A percentile compares a stretch with the other conserved stretches of the same genome.
These are phyloP conservation scores for Gracilaria gracilis DNA, from an alignment of 23 red algal genomes.

Conservation along the genomic window DNA sequence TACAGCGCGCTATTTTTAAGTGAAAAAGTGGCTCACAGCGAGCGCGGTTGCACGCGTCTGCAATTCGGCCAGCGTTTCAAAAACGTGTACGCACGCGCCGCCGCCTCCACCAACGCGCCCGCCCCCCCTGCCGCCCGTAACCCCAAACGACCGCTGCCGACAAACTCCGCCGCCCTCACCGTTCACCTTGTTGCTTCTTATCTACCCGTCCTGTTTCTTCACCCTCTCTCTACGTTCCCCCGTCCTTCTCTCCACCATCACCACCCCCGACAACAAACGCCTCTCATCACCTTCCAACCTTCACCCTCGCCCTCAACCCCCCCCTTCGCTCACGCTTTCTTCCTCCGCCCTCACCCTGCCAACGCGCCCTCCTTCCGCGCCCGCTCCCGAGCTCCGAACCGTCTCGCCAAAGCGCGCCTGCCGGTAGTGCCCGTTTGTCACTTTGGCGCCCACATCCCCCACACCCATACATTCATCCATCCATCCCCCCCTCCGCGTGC, in stretches of 20 bases:
- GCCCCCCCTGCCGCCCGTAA: not conserved
- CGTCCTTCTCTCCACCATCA: no score
- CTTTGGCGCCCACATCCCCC: not conserved
- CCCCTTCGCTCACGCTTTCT: no score
- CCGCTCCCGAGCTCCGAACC: not conserved
- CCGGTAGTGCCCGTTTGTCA: not conserved
- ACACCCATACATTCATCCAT: not conserved
- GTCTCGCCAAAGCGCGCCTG: no score
- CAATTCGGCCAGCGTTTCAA: conserved; percentile 26
- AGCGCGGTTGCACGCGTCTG: not conserved
- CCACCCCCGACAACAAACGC: no score
- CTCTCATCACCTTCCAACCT: no score
- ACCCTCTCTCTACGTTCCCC: not conserved
- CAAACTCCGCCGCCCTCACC: not conserved
- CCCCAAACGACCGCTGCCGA: not conserved
- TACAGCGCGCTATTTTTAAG: no score
- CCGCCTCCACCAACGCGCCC: conserved; percentile 15
- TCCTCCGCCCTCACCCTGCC: not conserved
- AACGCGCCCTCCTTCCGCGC: not conserved
- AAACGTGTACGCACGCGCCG: not conserved
- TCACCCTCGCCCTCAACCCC: no score
- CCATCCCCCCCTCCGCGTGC: not conserved
- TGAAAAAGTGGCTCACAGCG: not conserved
- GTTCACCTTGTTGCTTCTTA: conserved; percentile 27
- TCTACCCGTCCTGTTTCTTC: not conserved